Evolutionary conservation across 192 early-diverging fungal species (phyloP).

Genomic region (Coemansia sp.): DNA sequence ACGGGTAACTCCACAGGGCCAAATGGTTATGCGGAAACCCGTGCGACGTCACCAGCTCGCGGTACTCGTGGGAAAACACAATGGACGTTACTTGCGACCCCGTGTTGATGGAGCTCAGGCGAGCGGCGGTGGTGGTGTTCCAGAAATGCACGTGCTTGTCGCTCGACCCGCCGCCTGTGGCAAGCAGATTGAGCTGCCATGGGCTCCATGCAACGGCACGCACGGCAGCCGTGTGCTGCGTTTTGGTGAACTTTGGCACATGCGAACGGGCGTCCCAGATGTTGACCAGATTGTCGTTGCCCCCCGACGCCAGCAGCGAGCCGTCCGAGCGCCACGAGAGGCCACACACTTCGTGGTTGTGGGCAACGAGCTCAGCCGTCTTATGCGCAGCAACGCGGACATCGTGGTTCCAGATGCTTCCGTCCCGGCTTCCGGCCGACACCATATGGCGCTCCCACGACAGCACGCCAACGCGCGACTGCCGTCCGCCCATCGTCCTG

Average conservation of each 20-base stretch:
- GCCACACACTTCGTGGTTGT: slow-evolving; percentile 83
- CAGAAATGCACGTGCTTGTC: slow-evolving; percentile 92
- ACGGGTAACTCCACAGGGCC: slow-evolving; percentile 79
- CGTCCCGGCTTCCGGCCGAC: slow-evolving; percentile 84
- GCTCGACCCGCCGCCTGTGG: slow-evolving; percentile 87
- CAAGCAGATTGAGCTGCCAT: slow-evolving; percentile 80
- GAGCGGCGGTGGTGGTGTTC: slow-evolving; percentile 72
- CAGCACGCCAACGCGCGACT: slow-evolving; percentile 77
- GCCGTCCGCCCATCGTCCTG: slow-evolving; percentile 81
- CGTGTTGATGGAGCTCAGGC: slow-evolving; percentile 70
- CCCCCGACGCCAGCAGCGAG: slow-evolving; percentile 82
- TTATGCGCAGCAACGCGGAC: slow-evolving; percentile 87
- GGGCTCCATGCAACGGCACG: slow-evolving; percentile 97
- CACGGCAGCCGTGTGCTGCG: slow-evolving; percentile 84
- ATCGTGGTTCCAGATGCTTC: slow-evolving; percentile 92
- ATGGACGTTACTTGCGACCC: slow-evolving; percentile 92
- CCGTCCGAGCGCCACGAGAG: slow-evolving; percentile 84
- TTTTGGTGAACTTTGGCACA: slow-evolving; percentile 68
- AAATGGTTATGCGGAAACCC: slow-evolving; percentile 89
- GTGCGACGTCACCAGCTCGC: slow-evolving; percentile 89
- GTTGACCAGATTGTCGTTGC: slow-evolving; percentile 90
- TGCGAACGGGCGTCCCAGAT: slow-evolving; percentile 80
- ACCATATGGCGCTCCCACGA: slow-evolving; percentile 83
- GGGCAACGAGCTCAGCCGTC: slow-evolving; percentile 65
- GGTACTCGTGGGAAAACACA: slow-evolving; percentile 79